A percentile compares a stretch with the other conserved stretches of the same genome.
Evolutionary conservation across 352 stramenopile species (phyloP).

Genomic region (Halophytophthora polymorphica): DNA sequence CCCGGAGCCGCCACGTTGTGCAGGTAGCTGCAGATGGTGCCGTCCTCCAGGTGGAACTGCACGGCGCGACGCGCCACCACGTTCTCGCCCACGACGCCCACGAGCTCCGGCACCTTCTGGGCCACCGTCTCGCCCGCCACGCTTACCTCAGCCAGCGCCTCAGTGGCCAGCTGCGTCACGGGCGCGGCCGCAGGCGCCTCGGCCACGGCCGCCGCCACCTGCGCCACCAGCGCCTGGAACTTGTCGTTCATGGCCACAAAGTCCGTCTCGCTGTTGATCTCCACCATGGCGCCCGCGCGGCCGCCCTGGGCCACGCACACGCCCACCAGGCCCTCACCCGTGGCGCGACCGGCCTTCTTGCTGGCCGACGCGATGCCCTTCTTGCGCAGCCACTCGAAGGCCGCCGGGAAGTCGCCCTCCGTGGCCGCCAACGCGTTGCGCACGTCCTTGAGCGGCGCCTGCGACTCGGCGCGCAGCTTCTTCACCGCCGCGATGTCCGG

Average conservation of each 20-base stretch:
- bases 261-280: constrained; percentile 95
- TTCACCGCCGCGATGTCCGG: constrained; percentile 86
- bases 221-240: constrained; percentile 78
- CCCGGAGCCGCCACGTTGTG: constrained; percentile 73
- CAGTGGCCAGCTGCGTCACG: constrained; percentile 34
- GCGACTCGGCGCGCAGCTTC: constrained; percentile 81
- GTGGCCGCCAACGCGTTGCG: constrained; percentile 84
- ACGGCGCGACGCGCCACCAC: constrained; percentile 72
- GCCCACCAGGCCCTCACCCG: constrained; percentile 72
- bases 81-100: constrained; percentile 88
- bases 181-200: constrained; percentile 15
- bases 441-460: constrained; percentile 88
- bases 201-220: constrained; percentile 46
- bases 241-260: constrained; percentile 93
- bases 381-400: constrained; percentile 89
- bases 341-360: constrained; percentile 73
- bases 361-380: constrained; percentile 82
- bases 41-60: constrained; percentile 62
- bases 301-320: constrained; percentile 41
- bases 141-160: constrained; percentile 41
- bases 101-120: constrained; percentile 70
- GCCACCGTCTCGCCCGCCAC: constrained; percentile 62
- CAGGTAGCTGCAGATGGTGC: constrained; percentile 83
- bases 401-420: constrained; percentile 74
- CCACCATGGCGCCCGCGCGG: constrained; percentile 71